Evolutionary conservation across 768 basidiomycete species (phyloP), one percentile per base, ranked within the genome.

Genomic region (Polyporus arcularius): DNA sequence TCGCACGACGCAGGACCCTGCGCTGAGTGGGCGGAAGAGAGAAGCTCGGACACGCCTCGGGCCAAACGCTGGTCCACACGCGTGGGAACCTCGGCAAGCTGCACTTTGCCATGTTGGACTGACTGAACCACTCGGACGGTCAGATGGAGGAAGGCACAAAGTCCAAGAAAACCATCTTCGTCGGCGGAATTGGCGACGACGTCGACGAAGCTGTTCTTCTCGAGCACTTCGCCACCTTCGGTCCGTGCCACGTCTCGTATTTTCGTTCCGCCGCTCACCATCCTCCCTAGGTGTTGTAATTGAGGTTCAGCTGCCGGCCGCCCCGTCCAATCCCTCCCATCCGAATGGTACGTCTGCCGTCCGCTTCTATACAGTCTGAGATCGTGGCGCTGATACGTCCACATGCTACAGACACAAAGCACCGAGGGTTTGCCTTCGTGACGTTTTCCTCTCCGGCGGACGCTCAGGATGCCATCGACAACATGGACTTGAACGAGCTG

Each of bases 401-500:
- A 59, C 54, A 51, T 59, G 39, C 21, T 35, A 11, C 60, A 90
- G 90, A 89, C 62, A 75, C 76, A n/a, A 93, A 90, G 76, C 92
- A 94, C 73, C 87, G 94, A 47, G 96, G 96, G 10, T 98, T 95
- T 76, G 96, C 89, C 9, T 98, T 98, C 71, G 85, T 98, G 50
- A 95, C 94, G 1, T 98, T 85, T 72, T 76, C 86, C 11, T 89
- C 88, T 7, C 71, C 90, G 9, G 82, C 83, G 26, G 94, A 96
- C 74, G 95, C 96, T 4, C 90, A 92, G 70, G 96, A 98, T 72
- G 96, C 96, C 31, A 96, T 98, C 62, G 96, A 98, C 80, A 98
- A 98, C 77, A 98, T 95, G 92, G 95, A 98, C 74, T 78, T 96
- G 75, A 97, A 96, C 70, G 95, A 96, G 71, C 79, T 92, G 60